Conservation (phyloP, 768 basidiomycete genomes). For the Amanita polypyramis region DNA sequence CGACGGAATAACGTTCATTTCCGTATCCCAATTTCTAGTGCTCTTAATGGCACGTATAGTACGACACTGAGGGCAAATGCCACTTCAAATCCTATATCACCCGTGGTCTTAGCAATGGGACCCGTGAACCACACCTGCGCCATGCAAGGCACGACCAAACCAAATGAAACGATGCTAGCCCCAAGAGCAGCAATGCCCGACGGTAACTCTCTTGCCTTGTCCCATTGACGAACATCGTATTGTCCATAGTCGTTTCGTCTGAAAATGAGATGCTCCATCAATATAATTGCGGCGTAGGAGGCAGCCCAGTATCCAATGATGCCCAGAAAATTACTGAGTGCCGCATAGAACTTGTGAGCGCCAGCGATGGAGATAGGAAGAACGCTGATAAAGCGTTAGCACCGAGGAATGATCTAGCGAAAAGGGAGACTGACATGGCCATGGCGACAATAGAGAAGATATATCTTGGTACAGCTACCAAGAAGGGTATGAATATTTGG, state of each 20-base stretch:
- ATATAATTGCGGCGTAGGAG: conserved; percentile 49
- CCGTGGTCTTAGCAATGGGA: conserved; percentile 58
- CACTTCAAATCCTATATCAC: conserved; percentile 76
- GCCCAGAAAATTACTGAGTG: conserved; percentile 68
- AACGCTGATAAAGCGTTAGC: conserved; percentile 29
- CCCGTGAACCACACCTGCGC: conserved; percentile 69
- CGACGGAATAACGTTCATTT: background rate
- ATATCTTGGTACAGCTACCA: conserved; percentile 60
- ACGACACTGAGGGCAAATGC: conserved; percentile 46
- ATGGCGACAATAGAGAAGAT: conserved; percentile 64
- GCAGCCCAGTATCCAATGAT: conserved; percentile 61
- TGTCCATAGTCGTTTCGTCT: conserved; percentile 36
- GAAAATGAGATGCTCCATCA: conserved; percentile 63
- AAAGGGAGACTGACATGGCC: conserved; percentile 46
- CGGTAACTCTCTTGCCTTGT: conserved; percentile 45
- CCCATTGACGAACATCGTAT: conserved; percentile 53
- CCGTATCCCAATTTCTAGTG: conserved; percentile 29
- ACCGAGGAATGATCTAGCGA: background rate
- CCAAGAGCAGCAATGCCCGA: conserved; percentile 56
- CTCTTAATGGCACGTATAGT: conserved; percentile 49
- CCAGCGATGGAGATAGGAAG: conserved; percentile 71
- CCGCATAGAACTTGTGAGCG: conserved; percentile 57
- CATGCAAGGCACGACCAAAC: conserved; percentile 58
- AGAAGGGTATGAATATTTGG: conserved; percentile 54
- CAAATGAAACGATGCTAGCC: conserved; percentile 42